Base-by-base conservation (phyloP, 768 basidiomycete genomes). In the Rhizopogon vulgaris region DNA sequence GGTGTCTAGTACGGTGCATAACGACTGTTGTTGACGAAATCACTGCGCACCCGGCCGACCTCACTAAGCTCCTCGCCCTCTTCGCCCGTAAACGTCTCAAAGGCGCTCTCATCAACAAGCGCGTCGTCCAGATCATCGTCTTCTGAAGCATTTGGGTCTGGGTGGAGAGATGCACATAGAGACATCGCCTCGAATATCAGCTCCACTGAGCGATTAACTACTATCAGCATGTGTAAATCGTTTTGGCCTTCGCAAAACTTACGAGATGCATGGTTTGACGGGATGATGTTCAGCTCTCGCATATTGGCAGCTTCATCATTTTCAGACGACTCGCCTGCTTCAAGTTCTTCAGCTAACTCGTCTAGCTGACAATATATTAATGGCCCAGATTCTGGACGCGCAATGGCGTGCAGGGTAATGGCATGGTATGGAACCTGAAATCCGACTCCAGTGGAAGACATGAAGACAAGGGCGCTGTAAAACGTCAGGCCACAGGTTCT, bases 311-410 rank as follows among this genome's bases (percentile, higher is more conserved):
- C 73, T 34, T 73, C 74, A 25, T 65, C 67, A 28, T 76, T 68
- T 14, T 64, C 59, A 22, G 59, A 45, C 1, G 68, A 36, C 69
- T 71, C 63, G 54, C 65, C 60, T 72, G 59, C 59, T 70, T 72
- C 49, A 63, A 57, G 63, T 70, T 61, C 32, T 32, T 8, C 48
- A 46, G 42, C 70, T n/a, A 70, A 69, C 46, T 91, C 91, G 59
- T 96, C 94, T 10, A 98, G 79, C 59, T 99, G 96, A 64, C 94
- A 96, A 68, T 97, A 98, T 63, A 98, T 79, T 6, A 83, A 86
- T 3, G 89, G 84, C 0, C 74, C 76, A 8, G 69, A 53, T 39
- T 82, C 79, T 3, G 78, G 76, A 41, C 92, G 84, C 1, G 93
- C 90, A 49, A 94, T 79, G 24, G 96, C 96, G 60, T 99, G 96